Percentiles rank a stretch among this genome's conserved stretches.
Conservation (phyloP, 352 stramenopile genomes). For the Pythium brachiatum region DNA sequence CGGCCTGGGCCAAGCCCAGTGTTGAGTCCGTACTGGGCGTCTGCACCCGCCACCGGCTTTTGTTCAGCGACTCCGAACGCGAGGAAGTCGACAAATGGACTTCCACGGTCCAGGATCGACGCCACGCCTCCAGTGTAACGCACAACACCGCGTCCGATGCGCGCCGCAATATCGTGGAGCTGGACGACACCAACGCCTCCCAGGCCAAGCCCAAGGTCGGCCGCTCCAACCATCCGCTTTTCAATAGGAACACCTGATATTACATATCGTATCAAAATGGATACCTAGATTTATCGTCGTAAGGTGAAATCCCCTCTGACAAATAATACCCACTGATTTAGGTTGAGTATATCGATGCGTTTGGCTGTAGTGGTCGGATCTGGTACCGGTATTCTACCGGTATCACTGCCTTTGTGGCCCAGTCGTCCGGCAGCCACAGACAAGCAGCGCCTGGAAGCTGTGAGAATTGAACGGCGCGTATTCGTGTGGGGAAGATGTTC, state of each 20-base stretch:
- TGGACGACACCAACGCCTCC: constrained; percentile 26
- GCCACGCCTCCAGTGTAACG: constrained; percentile 32
- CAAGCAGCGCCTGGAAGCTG: constrained; percentile 7
- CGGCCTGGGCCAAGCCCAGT: constrained; percentile 56
- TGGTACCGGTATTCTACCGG: constrained; percentile 12
- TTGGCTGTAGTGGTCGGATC: neutral
- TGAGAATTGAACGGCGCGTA: neutral
- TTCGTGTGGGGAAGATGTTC: constrained; percentile 25
- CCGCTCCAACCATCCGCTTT: constrained; percentile 69
- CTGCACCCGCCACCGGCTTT: constrained; percentile 48
- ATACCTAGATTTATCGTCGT: neutral
- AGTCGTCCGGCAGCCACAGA: constrained; percentile 17
- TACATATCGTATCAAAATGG: neutral
- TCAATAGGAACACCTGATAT: constrained; percentile 54
- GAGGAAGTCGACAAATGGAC: constrained; percentile 69
- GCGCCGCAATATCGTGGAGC: constrained; percentile 62
- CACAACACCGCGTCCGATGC: constrained; percentile 50
- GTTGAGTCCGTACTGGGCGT: constrained; percentile 57
- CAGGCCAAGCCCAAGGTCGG: constrained; percentile 64
- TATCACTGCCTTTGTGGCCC: constrained; percentile 9
- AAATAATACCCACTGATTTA: neutral
- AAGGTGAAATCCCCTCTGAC: neutral
- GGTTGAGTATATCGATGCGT: neutral
- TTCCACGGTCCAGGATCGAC: constrained; percentile 49
- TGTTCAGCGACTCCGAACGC: constrained; percentile 47